Evolutionary conservation across 768 basidiomycete species (phyloP).

Genomic region (Psilocybe subaeruginosa): DNA sequence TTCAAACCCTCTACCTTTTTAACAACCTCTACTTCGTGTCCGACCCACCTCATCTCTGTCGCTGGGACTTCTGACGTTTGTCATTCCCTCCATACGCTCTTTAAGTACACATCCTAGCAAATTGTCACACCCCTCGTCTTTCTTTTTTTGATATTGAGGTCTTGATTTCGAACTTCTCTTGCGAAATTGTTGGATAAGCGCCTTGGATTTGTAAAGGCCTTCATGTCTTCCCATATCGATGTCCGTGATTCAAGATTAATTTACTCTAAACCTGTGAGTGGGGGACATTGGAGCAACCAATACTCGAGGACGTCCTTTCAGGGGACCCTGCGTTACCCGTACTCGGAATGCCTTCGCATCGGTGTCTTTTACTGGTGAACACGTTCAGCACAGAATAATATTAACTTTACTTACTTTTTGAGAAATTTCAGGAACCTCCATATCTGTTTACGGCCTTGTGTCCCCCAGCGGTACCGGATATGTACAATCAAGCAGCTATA

Average conservation of each 20-base stretch:
- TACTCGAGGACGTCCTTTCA: neutral
- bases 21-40: no score
- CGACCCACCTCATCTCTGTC: no score
- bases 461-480: constrained; percentile 3
- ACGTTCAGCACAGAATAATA: neutral
- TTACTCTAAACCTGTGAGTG: constrained; percentile 12
- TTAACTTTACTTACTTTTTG: no score
- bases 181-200: no score
- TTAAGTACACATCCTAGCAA: no score
- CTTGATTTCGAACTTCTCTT: no score
- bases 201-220: neutral
- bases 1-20: no score
- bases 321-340: constrained; percentile 1
- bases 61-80: no score
- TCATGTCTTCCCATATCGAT: neutral
- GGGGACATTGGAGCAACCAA: constrained; percentile 11
- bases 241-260: constrained; percentile 4
- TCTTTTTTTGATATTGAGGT: no score
- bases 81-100: no score
- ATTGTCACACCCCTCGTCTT: no score
- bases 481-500: constrained; percentile 7
- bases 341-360: constrained; percentile 8
- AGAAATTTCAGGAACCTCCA: constrained; percentile 5
- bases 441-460: constrained; percentile 9
- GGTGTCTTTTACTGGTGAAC: constrained; percentile 12